Evolutionary conservation across 2,329 filamentous ascomycete genomes (phyloP), one percentile per base, ranked within the genome.

Genomic region (Ophiocordyceps robertsii): DNA sequence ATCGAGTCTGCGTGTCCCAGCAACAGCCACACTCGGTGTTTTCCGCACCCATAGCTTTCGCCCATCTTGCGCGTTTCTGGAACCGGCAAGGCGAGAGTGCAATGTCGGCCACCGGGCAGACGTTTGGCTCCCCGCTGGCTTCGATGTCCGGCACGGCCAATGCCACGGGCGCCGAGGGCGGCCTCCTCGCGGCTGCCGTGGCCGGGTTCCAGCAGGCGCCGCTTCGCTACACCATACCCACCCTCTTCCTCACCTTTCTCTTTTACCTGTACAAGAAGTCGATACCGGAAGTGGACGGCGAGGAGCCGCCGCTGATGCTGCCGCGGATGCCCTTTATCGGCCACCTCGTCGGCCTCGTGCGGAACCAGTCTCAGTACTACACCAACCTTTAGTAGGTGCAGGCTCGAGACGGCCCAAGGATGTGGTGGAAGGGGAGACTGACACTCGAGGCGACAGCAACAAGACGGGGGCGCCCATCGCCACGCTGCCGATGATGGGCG

Each of bases 401-500:
- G n/a, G n/a, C n/a, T n/a, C n/a, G n/a, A n/a, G n/a, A n/a, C n/a
- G n/a, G n/a, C n/a, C n/a, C n/a, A n/a, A n/a, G n/a, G n/a, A 8
- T 16, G 11, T 27, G 39, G 30, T 6, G 17, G 12, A 3, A 9
- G 21, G 11, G 6, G 6, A 17, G 14, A 16, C 37, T 39, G 14
- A 39, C n/a, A n/a, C 31, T 33, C 29, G n/a, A n/a, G 14, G 11
- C 24, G 2, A 33, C 17, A 55, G 51, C 38, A 55, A 54, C 29
- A 46, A 53, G 11, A 51, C 47, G 3, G 44, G 42, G 1, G 29
- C 57, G 41, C 55, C 58, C 13, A 65, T 70, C 46, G 66, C 62
- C 43, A 68, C 69, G 1, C 48, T 73, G 3, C 65, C 63, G 2
- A 65, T 71, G 49, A 52, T 69, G 19, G 59, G 55, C 36, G 52